Evolutionary conservation across 1,284 basidiomycete genomes (phyloP), one percentile per base, ranked within the genome.

Genomic region (Entoloma clypeatum): DNA sequence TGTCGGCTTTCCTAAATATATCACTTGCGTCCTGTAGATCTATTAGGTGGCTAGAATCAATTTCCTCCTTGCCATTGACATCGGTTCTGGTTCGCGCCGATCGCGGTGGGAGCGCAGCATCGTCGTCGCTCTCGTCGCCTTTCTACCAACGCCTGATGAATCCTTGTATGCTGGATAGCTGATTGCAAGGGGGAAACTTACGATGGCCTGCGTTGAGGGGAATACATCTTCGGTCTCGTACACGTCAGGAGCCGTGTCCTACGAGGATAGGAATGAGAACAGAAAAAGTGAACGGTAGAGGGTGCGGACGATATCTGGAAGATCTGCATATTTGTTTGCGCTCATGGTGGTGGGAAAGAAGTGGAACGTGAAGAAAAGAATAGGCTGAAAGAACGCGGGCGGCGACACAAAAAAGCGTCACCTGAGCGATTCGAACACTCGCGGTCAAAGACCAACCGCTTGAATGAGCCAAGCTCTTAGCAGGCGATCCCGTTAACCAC

Each of bases 401-500:
- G 16, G 16, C 16, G 7, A 34, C 16, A 11, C 56, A 67, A 81
- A 79, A 72, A 65, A 62, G 47, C 82, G 82, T 85, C 82, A 83
- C 83, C 82, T 85, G 81, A 75, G 82, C 81, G 82, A 86, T 85
- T 86, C 82, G 82, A 86, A 85, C 81, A 82, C 81, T 75, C 80
- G 81, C 82, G 81, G 73, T 71, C 80, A 83, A 80, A 82, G 82
- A 70, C 74, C 81, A 85, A 81, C 81, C 83, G 81, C 82, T 84
- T 44, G n/a, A n/a, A n/a, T n/a, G n/a, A n/a, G n/a, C n/a, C n/a
- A n/a, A n/a, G n/a, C n/a, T n/a, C n/a, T n/a, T 86, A 85, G 82
- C 83, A 86, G 83, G 84, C 83, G 82, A 86, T 85, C 83, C 82
- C 83, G 83, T 86, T 86, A 86, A 86, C 83, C 82, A 86, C 84